Evolutionary conservation across 768 basidiomycete species (phyloP).

Genomic region (Paxillus ammoniavirescens): DNA sequence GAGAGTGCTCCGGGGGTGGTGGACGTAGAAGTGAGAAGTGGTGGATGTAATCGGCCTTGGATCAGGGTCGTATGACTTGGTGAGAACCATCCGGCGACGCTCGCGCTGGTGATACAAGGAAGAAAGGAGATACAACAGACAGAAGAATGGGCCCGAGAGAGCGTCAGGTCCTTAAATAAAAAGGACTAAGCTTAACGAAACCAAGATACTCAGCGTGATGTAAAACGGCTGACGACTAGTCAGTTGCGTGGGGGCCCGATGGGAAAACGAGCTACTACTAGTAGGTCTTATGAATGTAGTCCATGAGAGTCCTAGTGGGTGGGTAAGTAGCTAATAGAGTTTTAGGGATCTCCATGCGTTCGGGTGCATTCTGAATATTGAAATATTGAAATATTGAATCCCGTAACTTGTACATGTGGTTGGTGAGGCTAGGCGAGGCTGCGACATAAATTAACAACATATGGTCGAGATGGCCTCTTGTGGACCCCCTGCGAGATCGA

Average conservation of each 20-base stretch:
- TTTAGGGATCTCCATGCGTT: slow-evolving; percentile 24
- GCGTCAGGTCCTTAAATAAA: slow-evolving; percentile 31
- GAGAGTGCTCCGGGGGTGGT: slow-evolving; percentile 15
- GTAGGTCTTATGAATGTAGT: slow-evolving; percentile 2
- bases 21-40: slow-evolving; percentile 17
- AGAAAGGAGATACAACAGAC: slow-evolving; percentile 6
- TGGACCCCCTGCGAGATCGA: neutral
- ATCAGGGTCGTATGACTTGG: slow-evolving; percentile 18
- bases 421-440: no score
- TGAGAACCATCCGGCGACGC: slow-evolving; percentile 27
- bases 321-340: slow-evolving; percentile 27
- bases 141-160: slow-evolving; percentile 1
- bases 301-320: slow-evolving; percentile 3
- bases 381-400: no score
- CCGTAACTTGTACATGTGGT: no score
- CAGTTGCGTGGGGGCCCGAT: slow-evolving; percentile 27
- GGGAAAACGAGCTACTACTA: slow-evolving; percentile 18
- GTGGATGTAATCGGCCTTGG: slow-evolving; percentile 29
- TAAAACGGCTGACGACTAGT: slow-evolving; percentile 29
- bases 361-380: neutral
- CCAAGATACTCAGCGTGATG: slow-evolving; percentile 26
- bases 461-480: no score
- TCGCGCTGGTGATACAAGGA: slow-evolving; percentile 15
- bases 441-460: no score
- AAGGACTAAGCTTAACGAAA: slow-evolving; percentile 16